A percentile compares a stretch with the other conserved stretches of the same genome.
Evolutionary conservation across 2,329 filamentous ascomycete genomes (phyloP).

Genomic region (Talaromyces sp.): DNA sequence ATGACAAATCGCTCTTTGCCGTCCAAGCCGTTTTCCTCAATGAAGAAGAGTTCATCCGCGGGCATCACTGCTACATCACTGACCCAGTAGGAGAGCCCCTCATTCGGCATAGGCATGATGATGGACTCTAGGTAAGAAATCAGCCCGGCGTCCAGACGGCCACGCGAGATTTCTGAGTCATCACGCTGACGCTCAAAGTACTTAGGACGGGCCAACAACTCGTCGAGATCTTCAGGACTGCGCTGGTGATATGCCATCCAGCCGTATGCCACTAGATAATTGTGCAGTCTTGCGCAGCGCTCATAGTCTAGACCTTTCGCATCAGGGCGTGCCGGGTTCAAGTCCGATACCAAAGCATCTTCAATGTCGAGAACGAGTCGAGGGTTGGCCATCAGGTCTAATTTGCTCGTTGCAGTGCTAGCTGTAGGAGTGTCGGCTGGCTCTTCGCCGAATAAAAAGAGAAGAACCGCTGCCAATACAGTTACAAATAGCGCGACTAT

Average conservation of each 20-base stretch:
- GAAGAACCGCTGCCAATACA: neutral
- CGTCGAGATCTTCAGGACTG: constrained; percentile 14
- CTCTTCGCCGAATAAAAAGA: neutral
- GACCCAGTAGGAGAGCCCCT: neutral
- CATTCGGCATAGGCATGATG: constrained; percentile 6
- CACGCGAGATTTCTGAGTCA: neutral
- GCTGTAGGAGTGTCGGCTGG: neutral
- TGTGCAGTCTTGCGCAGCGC: constrained; percentile 23
- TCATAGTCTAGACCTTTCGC: constrained; percentile 2
- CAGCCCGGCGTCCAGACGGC: neutral
- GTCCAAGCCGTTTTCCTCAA: neutral
- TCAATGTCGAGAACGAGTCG: constrained; percentile 7
- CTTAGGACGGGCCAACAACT: neutral
- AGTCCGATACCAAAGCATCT: constrained; percentile 3
- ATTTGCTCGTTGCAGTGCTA: neutral
- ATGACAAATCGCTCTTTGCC: constrained; percentile 15
- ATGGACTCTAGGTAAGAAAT: constrained; percentile 19
- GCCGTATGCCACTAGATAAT: constrained; percentile 23
- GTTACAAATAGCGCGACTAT: neutral
- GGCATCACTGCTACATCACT: neutral
- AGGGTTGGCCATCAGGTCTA: neutral
- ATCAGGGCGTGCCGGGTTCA: neutral
- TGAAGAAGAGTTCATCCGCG: neutral
- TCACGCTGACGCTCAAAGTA: constrained; percentile 13
- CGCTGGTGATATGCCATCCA: constrained; percentile 20